Conservation (phyloP, 2,329 filamentous ascomycete species). For the Aspergillus costaricaensis region DNA sequence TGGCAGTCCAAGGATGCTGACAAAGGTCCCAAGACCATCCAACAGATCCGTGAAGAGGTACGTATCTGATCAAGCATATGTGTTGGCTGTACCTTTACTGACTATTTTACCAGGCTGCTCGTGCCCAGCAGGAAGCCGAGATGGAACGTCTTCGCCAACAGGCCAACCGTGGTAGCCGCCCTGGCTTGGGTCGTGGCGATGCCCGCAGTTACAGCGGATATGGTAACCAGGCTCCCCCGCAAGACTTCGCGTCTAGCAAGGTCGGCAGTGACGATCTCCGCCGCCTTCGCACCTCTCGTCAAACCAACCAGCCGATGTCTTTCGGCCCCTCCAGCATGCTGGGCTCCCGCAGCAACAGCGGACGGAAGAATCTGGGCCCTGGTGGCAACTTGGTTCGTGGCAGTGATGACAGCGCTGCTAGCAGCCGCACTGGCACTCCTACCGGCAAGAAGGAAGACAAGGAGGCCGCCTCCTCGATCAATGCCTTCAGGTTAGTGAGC, state of each 20-base stretch:
- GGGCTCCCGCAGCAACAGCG: slow-evolving; percentile 85
- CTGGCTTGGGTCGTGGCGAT: slow-evolving; percentile 79
- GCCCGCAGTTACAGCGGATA: slow-evolving; percentile 78
- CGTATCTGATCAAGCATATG: slow-evolving; percentile 27
- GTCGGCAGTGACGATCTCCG: slow-evolving; percentile 90
- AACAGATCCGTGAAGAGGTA: slow-evolving; percentile 83
- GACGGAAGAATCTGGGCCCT: slow-evolving; percentile 70
- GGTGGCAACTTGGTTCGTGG: slow-evolving; percentile 71
- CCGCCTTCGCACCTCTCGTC: slow-evolving; percentile 67
- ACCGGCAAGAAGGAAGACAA: slow-evolving; percentile 67
- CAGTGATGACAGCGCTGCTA: slow-evolving; percentile 81
- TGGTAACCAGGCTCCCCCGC: slow-evolving; percentile 67
- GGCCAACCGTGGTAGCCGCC: slow-evolving; percentile 63
- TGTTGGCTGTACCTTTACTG: slow-evolving; percentile 9
- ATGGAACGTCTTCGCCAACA: slow-evolving; percentile 57
- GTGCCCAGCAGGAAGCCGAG: slow-evolving; percentile 80
- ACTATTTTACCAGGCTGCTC: slow-evolving; percentile 56
- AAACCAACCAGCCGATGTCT: slow-evolving; percentile 62
- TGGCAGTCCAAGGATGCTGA: slow-evolving; percentile 88
- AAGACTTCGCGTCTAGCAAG: slow-evolving; percentile 72
- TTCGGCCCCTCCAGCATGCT: slow-evolving; percentile 88
- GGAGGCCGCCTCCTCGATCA: slow-evolving; percentile 69
- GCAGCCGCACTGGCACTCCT: slow-evolving; percentile 87
- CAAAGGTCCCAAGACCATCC: slow-evolving; percentile 96
- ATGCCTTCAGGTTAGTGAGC: slow-evolving; percentile 83